Base-by-base conservation (phyloP, 139 green algal genomes). In the Picochlorum sp. region DNA sequence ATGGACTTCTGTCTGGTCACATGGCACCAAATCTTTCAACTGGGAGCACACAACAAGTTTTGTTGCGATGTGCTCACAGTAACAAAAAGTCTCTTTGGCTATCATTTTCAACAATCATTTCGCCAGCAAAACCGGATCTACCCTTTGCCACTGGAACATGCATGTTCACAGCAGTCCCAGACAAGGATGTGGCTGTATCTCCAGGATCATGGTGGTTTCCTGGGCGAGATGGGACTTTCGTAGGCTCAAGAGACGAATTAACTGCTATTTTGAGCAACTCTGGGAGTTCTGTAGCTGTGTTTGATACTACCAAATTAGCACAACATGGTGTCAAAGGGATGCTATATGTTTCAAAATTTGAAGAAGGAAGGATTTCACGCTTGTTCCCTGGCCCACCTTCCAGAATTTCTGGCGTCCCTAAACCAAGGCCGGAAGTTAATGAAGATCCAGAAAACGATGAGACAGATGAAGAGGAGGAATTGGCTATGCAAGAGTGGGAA, bases 261-360 rank as follows among this genome's bases (percentile, higher is more conserved):
- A 41, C 69, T 35, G 72, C 47, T 13, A 55, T 82, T 14, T 52
- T 82, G 20, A 52, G 33, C 29, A 71, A 75, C 33, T 61, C 63
- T 18, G 67, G 74, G n/a, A 32, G 37, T 25, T 39, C 14, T 14
- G 20, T 80, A 26, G 35, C 40, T 5, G 45, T 78, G 14, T 80
- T 71, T 33, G 70, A 79, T 31, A 57, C 67, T 2, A 33, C 5
- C 30, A 74, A 69, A 64, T 54, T 74, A 24, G 5, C 30, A 8
- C 36, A 40, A n/a, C 20, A 26, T 7, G 44, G 44, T 26, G 24
- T 54, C 29, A 63, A 62, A 33, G 52, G 64, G 25, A 39, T 67
- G 53, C 61, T 54, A 59, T 45, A 13, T 33, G 31, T 47, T 3
- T 45, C 63, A 31, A 30, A 65, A 5, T 58, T 50, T 55, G 64